Conservation (phyloP, 352 stramenopile genomes). For the Phytophthora multivora region DNA sequence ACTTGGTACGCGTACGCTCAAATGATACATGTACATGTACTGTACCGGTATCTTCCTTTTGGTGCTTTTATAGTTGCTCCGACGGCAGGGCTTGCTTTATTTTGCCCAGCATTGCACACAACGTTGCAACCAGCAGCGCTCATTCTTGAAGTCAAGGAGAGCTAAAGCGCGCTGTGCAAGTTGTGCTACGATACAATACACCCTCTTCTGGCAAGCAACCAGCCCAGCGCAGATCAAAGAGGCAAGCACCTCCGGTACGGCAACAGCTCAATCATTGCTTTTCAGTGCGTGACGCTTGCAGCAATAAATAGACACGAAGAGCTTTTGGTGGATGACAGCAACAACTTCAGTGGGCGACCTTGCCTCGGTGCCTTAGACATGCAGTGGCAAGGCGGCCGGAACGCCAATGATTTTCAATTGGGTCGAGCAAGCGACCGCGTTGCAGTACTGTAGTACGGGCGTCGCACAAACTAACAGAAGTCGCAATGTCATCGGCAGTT, state of each 20-base stretch:
- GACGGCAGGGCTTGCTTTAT: slow-evolving; percentile 5
- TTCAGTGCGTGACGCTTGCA: background rate
- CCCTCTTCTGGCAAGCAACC: background rate
- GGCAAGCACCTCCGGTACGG: background rate
- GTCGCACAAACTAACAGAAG: background rate
- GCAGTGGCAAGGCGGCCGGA: slow-evolving; percentile 11
- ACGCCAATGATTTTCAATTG: slow-evolving; percentile 6
- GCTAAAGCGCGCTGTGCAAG: slow-evolving; percentile 24
- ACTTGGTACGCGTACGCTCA: too few relatives aligned
- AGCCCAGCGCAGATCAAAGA: background rate
- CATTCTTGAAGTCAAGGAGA: slow-evolving; percentile 32
- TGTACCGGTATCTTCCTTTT: slow-evolving; percentile 3
- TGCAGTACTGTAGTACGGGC: slow-evolving; percentile 8
- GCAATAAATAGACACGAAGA: slow-evolving; percentile 25
- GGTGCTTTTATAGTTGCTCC: slow-evolving; percentile 26
- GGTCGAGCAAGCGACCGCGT: slow-evolving; percentile 9
- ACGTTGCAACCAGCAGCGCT: slow-evolving; percentile 15
- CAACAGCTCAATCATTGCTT: slow-evolving; percentile 1
- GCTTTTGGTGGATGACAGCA: slow-evolving; percentile 22
- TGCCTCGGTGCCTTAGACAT: slow-evolving; percentile 13
- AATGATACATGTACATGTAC: too few relatives aligned
- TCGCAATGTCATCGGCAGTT: too few relatives aligned
- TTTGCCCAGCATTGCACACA: background rate
- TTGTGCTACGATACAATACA: background rate
- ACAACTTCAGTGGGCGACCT: background rate